A percentile compares a stretch with the other conserved stretches of the same genome.
These are phyloP conservation scores for Tulasnella sp. DNA, from an alignment of 768 basidiomycete species.

Conservation along the genomic window DNA sequence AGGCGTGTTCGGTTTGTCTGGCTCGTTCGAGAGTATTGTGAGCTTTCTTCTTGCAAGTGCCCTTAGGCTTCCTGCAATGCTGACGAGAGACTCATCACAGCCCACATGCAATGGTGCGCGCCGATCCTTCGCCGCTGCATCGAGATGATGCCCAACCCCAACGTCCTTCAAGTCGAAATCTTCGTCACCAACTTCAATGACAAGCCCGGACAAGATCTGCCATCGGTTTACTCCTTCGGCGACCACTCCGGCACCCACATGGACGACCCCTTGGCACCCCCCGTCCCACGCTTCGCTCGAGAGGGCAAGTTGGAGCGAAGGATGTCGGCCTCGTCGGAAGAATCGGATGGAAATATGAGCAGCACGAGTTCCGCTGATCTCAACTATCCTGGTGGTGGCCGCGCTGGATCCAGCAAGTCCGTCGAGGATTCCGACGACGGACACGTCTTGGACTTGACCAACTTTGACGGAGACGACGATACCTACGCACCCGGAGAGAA, in stretches of 20 bases:
- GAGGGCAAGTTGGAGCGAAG: constrained; percentile 25
- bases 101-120: constrained; percentile 75
- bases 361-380: constrained; percentile 39
- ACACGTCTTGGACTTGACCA: constrained; percentile 62
- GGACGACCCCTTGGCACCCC: constrained; percentile 40
- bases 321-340: constrained; percentile 10
- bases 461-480: constrained; percentile 75
- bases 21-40: constrained; percentile 72
- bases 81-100: constrained; percentile 39
- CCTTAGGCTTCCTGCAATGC: neutral
- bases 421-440: constrained; percentile 37
- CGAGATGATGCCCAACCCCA: constrained; percentile 48
- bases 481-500: constrained; percentile 55
- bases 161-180: constrained; percentile 60
- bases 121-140: constrained; percentile 60
- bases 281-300: constrained; percentile 39
- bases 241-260: neutral
- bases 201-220: neutral
- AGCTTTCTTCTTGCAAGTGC: constrained; percentile 36
- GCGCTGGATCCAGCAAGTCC: constrained; percentile 36
- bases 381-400: constrained; percentile 34
- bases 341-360: constrained; percentile 26
- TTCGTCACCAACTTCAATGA: constrained; percentile 61
- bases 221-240: neutral
- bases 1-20: constrained; percentile 67